Conservation (phyloP, 2,329 filamentous ascomycete species). For the Fonsecaea nubica region DNA sequence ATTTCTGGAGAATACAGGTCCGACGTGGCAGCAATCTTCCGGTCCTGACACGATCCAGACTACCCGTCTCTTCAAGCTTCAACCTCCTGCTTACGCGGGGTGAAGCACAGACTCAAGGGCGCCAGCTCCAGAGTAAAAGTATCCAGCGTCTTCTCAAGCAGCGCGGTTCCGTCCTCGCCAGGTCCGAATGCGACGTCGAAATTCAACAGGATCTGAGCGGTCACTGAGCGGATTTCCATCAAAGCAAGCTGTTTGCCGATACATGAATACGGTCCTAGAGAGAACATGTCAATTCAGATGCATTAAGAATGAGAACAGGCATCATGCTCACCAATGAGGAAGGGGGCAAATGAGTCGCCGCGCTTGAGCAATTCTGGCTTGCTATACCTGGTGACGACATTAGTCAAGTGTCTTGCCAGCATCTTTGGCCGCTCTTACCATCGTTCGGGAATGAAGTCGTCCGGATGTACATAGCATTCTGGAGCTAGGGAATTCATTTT, state of each 20-base stretch:
- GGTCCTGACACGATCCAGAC: not conserved
- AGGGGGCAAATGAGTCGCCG: conserved; percentile 43
- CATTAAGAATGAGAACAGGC: not conserved
- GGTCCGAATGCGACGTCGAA: conserved; percentile 26
- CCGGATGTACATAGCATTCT: conserved; percentile 31
- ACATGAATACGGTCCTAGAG: conserved; percentile 41
- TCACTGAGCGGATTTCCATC: conserved; percentile 40
- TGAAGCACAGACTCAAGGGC: conserved; percentile 15
- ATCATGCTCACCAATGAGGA: conserved; percentile 49
- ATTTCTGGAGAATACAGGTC: not conserved
- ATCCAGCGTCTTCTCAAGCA: conserved; percentile 27
- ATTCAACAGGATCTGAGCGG: conserved; percentile 11
- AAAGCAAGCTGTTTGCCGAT: conserved; percentile 42
- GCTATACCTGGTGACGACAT: conserved; percentile 7
- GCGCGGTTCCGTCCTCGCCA: conserved; percentile 22
- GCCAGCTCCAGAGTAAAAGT: conserved; percentile 27
- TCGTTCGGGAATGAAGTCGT: conserved; percentile 49
- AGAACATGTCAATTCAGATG: conserved; percentile 3
- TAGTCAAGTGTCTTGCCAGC: not conserved
- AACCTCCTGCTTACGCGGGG: not conserved
- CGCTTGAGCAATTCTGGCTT: conserved; percentile 44
- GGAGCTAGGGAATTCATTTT: conserved; percentile 43
- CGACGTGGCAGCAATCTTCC: not conserved
- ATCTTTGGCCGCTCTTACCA: conserved; percentile 43
- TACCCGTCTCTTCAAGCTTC: not conserved